Base-by-base conservation (phyloP, 495 filamentous ascomycete genomes). In the Durotheca rogersii region DNA sequence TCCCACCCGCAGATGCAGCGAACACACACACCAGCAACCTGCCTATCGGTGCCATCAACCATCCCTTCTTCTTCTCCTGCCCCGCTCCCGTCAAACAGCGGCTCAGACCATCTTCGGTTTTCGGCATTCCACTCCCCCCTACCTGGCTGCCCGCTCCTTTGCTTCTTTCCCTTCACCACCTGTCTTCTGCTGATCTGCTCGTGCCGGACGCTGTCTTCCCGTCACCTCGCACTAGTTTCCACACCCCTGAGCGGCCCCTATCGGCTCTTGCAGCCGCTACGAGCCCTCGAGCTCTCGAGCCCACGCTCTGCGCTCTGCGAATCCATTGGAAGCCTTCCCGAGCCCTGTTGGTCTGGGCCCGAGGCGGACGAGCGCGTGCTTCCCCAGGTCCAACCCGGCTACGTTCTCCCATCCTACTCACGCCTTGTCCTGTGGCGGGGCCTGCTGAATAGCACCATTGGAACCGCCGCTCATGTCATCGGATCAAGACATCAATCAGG, bases 401-500 rank as follows among this genome's bases (percentile, higher is more conserved):
- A 27, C 23, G 9, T 27, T 9, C 23, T 4, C 23, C 9, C 23
- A 29, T 27, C 42, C 42, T 35, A 32, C 29, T 53, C 36, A 36
- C 39, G 14, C 38, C 7, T 21, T 21, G 14, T 41, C 43, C 25
- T 38, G 41, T 37, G 53, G 61, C 44, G 58, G 61, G 61, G 54
- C 47, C 32, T 50, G 50, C 32, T 21, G 46, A 21, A 51, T 25
- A 19, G 41, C 34, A 51, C 47, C 41, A 37, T 43, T 37, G 12
- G 23, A 39, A 58, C 32, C 34, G 23, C 21, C 49, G 47, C 54
- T 52, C 50, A 58, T 58, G 56, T 58, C 56, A 56, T 53, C 60
- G 33, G 62, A 65, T 10, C 62, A 57, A 46, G 62, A 65, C 47
- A 60, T 65, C 50, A 65, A 56, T 56, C 62, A 65, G 46, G 62